Percentiles rank a stretch among this genome's conserved stretches.
Conservation (phyloP, 2,329 filamentous ascomycete genomes). For the Mariannaea elegans region DNA sequence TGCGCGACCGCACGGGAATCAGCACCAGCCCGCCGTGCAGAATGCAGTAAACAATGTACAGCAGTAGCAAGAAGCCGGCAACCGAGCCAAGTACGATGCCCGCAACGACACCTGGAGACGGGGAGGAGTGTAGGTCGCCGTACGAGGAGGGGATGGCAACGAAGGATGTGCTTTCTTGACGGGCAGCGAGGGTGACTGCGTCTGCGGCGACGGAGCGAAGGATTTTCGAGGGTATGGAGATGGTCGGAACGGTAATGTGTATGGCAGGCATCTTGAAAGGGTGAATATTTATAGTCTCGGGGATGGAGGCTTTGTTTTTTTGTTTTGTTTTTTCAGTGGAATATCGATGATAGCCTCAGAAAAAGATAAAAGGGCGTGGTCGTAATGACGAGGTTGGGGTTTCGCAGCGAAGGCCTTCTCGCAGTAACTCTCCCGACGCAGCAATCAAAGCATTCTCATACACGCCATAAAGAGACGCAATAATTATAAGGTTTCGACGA, state of each 20-base stretch:
- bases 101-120: slow-evolving; percentile 52
- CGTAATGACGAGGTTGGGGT: neutral
- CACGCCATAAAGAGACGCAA: neutral
- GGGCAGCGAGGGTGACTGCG: slow-evolving; percentile 26
- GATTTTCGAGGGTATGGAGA: slow-evolving; percentile 22
- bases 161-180: slow-evolving; percentile 34
- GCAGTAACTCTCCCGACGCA: too few relatives aligned
- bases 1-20: slow-evolving; percentile 26
- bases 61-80: slow-evolving; percentile 60
- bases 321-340: too few relatives aligned
- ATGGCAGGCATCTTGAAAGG: slow-evolving; percentile 17
- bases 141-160: slow-evolving; percentile 49
- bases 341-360: too few relatives aligned
- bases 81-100: slow-evolving; percentile 57
- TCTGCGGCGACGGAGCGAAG: slow-evolving; percentile 7
- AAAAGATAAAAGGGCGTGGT: too few relatives aligned
- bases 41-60: slow-evolving; percentile 61
- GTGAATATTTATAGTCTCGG: neutral
- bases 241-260: slow-evolving; percentile 14
- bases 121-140: slow-evolving; percentile 48
- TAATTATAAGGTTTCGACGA: too few relatives aligned
- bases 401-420: too few relatives aligned
- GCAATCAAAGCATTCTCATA: neutral
- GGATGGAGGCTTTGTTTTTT: too few relatives aligned
- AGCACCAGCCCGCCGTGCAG: slow-evolving; percentile 53